These are phyloP conservation scores for Candida wancherniae DNA, from an alignment of 805 yeast species.

Conservation along the genomic window DNA sequence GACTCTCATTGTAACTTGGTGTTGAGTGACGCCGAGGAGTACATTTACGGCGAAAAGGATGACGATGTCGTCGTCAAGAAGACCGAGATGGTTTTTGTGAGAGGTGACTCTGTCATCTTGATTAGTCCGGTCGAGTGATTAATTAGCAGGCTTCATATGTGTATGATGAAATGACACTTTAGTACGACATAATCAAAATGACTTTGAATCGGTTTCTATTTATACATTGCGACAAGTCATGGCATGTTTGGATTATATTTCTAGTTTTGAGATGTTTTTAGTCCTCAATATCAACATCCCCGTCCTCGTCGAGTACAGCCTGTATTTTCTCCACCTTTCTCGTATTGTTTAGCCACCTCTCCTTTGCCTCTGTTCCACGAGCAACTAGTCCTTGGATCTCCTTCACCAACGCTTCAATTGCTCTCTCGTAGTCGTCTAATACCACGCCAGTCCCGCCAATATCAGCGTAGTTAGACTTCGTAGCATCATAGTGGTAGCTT, in stretches of 20 bases:
- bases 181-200: too few species aligned
- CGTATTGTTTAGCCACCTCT: conserved; percentile 34
- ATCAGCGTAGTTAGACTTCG: conserved; percentile 19
- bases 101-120: conserved; percentile 96
- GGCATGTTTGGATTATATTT: too few species aligned
- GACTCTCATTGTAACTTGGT: conserved; percentile 97
- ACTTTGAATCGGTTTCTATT: too few species aligned
- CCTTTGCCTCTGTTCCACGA: conserved; percentile 30
- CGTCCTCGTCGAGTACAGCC: conserved; percentile 17
- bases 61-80: conserved; percentile 45
- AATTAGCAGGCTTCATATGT: conserved; percentile 1
- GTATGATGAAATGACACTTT: conserved; percentile 5
- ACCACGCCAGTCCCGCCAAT: conserved; percentile 15
- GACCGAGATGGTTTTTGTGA: conserved; percentile 86
- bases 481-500: conserved; percentile 22
- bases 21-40: conserved; percentile 86
- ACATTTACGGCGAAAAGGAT: conserved; percentile 53
- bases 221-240: too few species aligned
- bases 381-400: conserved; percentile 27
- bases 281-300: conserved; percentile 10
- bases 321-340: conserved; percentile 25
- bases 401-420: conserved; percentile 20
- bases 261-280: background rate
- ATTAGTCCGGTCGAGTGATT: conserved; percentile 44
- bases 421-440: conserved; percentile 28